These are phyloP conservation scores for Sporopachydermia lactativora DNA, from an alignment of 805 yeast genomes.

Conservation along the genomic window DNA sequence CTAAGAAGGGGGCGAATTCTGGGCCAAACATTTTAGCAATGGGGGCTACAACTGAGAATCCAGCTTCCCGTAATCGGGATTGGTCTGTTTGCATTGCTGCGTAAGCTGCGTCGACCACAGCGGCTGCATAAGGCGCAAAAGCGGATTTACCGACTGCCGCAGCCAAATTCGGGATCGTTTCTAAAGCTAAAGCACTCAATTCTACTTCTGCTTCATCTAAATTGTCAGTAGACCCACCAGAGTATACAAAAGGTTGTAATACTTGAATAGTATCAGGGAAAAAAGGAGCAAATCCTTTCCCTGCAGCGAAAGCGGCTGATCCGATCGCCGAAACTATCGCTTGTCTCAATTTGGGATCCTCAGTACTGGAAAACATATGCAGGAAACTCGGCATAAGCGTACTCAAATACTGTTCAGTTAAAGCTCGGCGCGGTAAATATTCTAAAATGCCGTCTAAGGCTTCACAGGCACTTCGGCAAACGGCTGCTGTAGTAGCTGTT, in stretches of 20 bases:
- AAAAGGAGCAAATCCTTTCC: conserved; percentile 75
- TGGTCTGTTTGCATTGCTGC: conserved; percentile 61
- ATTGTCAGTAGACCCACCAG: conserved; percentile 56
- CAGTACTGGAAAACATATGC: conserved; percentile 65
- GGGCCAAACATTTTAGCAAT: conserved; percentile 91
- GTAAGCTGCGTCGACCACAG: conserved; percentile 80
- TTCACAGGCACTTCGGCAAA: conserved; percentile 81
- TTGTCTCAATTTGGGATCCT: conserved; percentile 44
- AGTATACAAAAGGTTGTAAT: conserved; percentile 66
- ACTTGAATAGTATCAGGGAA: conserved; percentile 69
- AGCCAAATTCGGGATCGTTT: conserved; percentile 88
- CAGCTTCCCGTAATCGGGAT: conserved; percentile 85
- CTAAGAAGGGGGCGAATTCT: conserved; percentile 78
- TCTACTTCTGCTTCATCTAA: conserved; percentile 82
- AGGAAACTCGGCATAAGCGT: conserved; percentile 85
- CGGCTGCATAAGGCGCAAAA: conserved; percentile 75
- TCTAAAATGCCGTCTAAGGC: conserved; percentile 90
- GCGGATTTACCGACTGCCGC: conserved; percentile 90
- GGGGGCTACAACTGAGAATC: conserved; percentile 83
- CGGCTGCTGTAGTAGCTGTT: conserved; percentile 65
- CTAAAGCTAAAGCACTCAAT: conserved; percentile 83
- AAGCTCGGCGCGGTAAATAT: conserved; percentile 78
- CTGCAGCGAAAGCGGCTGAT: conserved; percentile 92
- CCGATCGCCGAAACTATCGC: conserved; percentile 93
- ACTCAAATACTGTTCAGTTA: conserved; percentile 60